Evolutionary conservation across 2,329 filamentous ascomycete genomes (phyloP), one percentile per base, ranked within the genome.

Genomic region (Claviceps quebecensis): DNA sequence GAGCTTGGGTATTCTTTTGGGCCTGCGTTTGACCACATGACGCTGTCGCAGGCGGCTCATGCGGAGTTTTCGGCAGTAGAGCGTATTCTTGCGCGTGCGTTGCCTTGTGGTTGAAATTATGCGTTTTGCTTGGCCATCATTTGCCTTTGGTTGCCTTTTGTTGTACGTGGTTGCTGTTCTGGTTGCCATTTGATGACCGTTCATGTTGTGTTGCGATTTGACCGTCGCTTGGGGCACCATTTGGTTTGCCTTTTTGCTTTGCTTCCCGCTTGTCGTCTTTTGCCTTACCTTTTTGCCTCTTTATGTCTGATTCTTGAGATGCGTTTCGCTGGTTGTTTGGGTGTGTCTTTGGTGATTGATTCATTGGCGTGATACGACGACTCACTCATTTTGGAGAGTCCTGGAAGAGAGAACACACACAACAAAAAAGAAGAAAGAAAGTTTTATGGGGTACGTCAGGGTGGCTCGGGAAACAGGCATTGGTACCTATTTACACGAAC

Each of bases 31-130:
- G 75, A 78, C 53, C 56, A 65, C 23, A 65, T 76, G 66, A 74
- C 72, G 5, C 67, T 82, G 2, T 65, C 67, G 1, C 59, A 73
- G 40, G 68, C 71, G 11, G 73, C 72, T 2, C 55, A 62, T 5
- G 56, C 60, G 13, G 78, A 82, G 62, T 72, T 76, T 58, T 56
- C 60, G 5, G 71, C 71, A 2, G 66, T 82, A 5, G 73, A 80
- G 60, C 60, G 64, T 4, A 69, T 77, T 47, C 62, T 82, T 26
- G 62, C 64, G 22, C 70, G 72, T 5, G 70, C 68, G 14, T 60
- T 73, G 17, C 14, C 40, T 40, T 45, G 40, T 39, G 22, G 39
- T 38, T 50, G 48, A 43, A n/a, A 29, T 29, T 26, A 9, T 9
- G 4, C 8, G 6, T 7, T 26, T 17, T 26, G 14, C 43, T 29